These are phyloP conservation scores for Cyberlindnera petersonii DNA, from an alignment of 805 yeast genomes.

Conservation along the genomic window DNA sequence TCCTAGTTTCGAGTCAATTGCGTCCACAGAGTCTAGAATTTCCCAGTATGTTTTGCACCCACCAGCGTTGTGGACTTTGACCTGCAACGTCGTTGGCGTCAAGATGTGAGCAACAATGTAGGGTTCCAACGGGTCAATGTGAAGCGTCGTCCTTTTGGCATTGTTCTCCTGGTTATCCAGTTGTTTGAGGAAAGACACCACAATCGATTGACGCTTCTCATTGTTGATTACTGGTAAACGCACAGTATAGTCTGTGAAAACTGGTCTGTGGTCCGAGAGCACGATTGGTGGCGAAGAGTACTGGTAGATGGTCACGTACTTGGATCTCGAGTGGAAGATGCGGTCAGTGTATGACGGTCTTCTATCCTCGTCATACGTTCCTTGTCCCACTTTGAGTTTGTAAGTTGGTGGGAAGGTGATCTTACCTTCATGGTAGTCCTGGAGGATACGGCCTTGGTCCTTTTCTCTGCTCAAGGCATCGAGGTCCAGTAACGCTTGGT, in stretches of 20 bases:
- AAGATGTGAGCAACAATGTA: slow-evolving; percentile 25
- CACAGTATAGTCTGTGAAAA: slow-evolving; percentile 35
- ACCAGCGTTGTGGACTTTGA: slow-evolving; percentile 35
- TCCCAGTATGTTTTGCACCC: slow-evolving; percentile 37
- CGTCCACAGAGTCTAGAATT: slow-evolving; percentile 31
- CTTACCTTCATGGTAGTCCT: slow-evolving; percentile 44
- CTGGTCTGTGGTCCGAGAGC: slow-evolving; percentile 57
- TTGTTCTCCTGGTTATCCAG: slow-evolving; percentile 43
- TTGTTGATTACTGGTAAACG: slow-evolving; percentile 35
- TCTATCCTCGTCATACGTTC: slow-evolving; percentile 33
- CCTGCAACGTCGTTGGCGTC: slow-evolving; percentile 25
- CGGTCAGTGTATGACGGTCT: slow-evolving; percentile 61
- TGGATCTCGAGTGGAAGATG: slow-evolving; percentile 37
- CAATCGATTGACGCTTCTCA: slow-evolving; percentile 32
- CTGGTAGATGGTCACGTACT: slow-evolving; percentile 27
- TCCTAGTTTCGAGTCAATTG: slow-evolving; percentile 18
- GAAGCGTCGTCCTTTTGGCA: slow-evolving; percentile 37
- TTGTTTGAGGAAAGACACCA: slow-evolving; percentile 35
- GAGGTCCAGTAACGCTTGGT: slow-evolving; percentile 34
- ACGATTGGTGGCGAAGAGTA: slow-evolving; percentile 23
- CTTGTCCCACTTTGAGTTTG: slow-evolving; percentile 32
- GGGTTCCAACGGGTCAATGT: slow-evolving; percentile 34
- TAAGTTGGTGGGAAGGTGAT: slow-evolving; percentile 54
- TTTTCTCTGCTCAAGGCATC: slow-evolving; percentile 42
- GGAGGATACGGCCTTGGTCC: slow-evolving; percentile 33